Percentiles rank a stretch among this genome's conserved stretches.
These are phyloP conservation scores for Salix purpurea DNA, from an alignment of 345 rosid species.

Conservation along the genomic window DNA sequence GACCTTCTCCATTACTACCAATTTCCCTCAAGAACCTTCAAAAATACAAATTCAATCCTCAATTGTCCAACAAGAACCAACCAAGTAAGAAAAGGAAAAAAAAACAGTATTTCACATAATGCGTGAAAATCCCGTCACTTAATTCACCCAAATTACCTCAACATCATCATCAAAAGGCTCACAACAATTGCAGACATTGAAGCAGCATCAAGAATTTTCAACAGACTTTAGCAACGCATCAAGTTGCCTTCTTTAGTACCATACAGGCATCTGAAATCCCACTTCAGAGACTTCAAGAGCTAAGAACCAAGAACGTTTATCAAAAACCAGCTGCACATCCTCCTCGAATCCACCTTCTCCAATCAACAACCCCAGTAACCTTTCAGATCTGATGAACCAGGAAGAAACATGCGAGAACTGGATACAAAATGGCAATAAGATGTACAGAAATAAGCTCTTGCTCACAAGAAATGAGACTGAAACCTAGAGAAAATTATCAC, in stretches of 20 bases:
- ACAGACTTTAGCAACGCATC: slow-evolving; percentile 16
- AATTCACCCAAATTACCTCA: slow-evolving; percentile 11
- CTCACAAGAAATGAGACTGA: slow-evolving; percentile 5
- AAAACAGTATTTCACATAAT: background rate
- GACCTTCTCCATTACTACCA: slow-evolving; percentile 33
- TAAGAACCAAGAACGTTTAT: background rate
- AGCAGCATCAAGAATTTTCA: background rate
- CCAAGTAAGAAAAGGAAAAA: background rate
- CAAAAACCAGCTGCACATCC: slow-evolving; percentile 16
- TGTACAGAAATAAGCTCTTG: slow-evolving; percentile 5
- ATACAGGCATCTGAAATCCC: slow-evolving; percentile 11
- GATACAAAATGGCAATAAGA: background rate
- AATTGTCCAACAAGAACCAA: slow-evolving; percentile 9
- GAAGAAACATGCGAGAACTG: slow-evolving; percentile 4
- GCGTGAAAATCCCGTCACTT: slow-evolving; percentile 1
- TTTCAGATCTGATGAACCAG: slow-evolving; percentile 35
- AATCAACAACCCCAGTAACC: background rate
- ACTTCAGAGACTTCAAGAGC: background rate
- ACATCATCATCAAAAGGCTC: slow-evolving; percentile 4
- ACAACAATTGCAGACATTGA: background rate
- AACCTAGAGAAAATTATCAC: background rate
- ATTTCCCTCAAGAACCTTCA: slow-evolving; percentile 16
- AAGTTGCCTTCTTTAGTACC: slow-evolving; percentile 23
- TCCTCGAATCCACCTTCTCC: slow-evolving; percentile 7
- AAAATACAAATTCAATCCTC: background rate